Evolutionary conservation across 768 basidiomycete species (phyloP), one percentile per base, ranked within the genome.

Genomic region (Amanita inopinata): DNA sequence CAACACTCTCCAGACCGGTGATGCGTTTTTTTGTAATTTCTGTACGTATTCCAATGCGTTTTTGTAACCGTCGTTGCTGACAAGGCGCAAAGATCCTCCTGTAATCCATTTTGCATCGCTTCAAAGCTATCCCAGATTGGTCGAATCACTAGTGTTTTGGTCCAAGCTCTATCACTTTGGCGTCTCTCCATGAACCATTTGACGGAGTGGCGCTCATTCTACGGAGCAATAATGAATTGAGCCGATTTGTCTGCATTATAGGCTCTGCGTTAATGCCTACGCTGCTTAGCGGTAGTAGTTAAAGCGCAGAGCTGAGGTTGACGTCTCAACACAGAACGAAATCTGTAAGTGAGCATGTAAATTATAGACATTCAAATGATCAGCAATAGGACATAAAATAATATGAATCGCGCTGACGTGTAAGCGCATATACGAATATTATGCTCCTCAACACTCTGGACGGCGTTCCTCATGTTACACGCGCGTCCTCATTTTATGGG

Each of bases 361-460:
- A 14, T 9, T 4, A 30, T 8, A 5, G 57, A 59, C 58, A n/a
- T n/a, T n/a, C n/a, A n/a, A n/a, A n/a, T n/a, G n/a, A n/a, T n/a
- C n/a, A n/a, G n/a, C n/a, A n/a, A n/a, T n/a, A n/a, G n/a, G n/a
- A n/a, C n/a, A n/a, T n/a, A n/a, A n/a, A n/a, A n/a, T n/a, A n/a
- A n/a, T n/a, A n/a, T n/a, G n/a, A n/a, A n/a, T n/a, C n/a, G n/a
- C n/a, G n/a, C n/a, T n/a, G 57, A 57, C 46, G 61, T 53, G 27
- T 36, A 5, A 27, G 3, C n/a, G n/a, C n/a, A n/a, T 23, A 41
- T 17, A 20, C 8, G n/a, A 11, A 23, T 19, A 12, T 35, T n/a
- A 40, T 58, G 91, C 90, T 94, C 88, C 74, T 74, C 75, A 75
- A 93, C 91, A 94, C 91, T 93, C 91, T 93, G 91, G 82, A 74